Evolutionary conservation across 176 grass and related monocot species (phyloP), one percentile per base, ranked within the genome.

Genomic region (Oryza punctata): DNA sequence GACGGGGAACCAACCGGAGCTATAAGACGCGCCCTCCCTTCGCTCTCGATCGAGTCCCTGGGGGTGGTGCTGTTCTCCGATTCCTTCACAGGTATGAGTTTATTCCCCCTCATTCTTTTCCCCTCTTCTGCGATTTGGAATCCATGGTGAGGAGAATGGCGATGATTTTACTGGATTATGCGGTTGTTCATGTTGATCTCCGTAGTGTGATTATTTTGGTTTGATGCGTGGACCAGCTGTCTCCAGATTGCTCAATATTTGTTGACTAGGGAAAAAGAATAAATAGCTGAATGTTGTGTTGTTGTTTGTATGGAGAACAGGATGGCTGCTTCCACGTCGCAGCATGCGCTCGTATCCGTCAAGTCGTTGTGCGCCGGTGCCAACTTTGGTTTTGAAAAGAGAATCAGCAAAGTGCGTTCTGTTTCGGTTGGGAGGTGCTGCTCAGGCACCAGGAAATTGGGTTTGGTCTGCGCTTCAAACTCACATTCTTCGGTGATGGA

Each of bases 261-360:
- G 12, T 50, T 41, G 3, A 5, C 50, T 4, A 13, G 24, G 23
- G 26, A 29, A 71, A 16, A 47, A 50, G 47, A 19, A 54, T 32
- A 44, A 40, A 4, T 32, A 33, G 7, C 78, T 89, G 38, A 82
- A 19, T 64, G 45, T 72, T 49, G 44, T 73, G 10, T 18, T 79
- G 10, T 18, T 79, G 5, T 40, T 2, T 23, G 23, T 76, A 3
- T 27, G 35, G 21, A 23, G 19, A 60, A 57, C 85, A 92, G 90
- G 81, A 94, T 94, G 93, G 87, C 93, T 2, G 61, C 71, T 10
- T 80, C 78, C 11, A 82, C 82, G 45, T 84, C 85, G 35, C 87
- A 84, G 68, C 90, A 92, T 26, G 75, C 71, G 12, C 46, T 85
- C 27, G 37, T 77, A 43, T 90, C 89, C 38, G 33, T 83, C 82